Evolutionary conservation across 1,139 yeast species (phyloP).

Genomic region (Geotrichum phurueaensis): DNA sequence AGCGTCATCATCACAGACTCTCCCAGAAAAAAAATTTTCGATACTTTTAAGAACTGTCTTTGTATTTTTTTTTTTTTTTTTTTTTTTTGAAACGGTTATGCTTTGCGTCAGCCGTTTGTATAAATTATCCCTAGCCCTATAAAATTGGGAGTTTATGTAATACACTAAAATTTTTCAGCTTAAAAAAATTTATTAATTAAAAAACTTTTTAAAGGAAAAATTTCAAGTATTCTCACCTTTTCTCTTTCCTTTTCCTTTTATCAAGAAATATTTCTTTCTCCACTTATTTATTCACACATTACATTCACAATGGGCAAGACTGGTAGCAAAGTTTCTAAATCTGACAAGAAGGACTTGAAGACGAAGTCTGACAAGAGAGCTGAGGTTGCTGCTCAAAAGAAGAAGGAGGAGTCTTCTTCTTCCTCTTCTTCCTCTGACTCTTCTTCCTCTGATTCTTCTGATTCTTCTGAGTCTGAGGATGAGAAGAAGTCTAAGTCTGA

Average conservation of each 20-base stretch:
- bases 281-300: neutral
- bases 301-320: slow-evolving; percentile 11
- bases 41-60: too few relatives aligned
- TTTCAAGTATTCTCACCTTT: neutral
- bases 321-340: slow-evolving; percentile 8
- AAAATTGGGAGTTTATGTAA: neutral
- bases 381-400: slow-evolving; percentile 12
- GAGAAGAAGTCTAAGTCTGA: neutral
- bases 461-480: neutral
- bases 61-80: too few relatives aligned
- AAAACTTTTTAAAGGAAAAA: slow-evolving; percentile 2
- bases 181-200: neutral
- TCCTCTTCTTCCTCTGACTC: slow-evolving; percentile 7
- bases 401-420: slow-evolving; percentile 15
- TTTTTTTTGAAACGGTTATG: neutral
- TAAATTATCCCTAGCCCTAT: neutral
- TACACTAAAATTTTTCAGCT: neutral
- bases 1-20: neutral
- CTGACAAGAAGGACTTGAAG: slow-evolving; percentile 5
- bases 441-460: slow-evolving; percentile 4
- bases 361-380: slow-evolving; percentile 9
- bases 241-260: neutral
- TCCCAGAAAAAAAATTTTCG: neutral
- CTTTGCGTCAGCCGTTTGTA: neutral
- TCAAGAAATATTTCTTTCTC: neutral